Base-by-base conservation (phyloP, 2,329 filamentous ascomycete genomes). In the Colletotrichum karsti region DNA sequence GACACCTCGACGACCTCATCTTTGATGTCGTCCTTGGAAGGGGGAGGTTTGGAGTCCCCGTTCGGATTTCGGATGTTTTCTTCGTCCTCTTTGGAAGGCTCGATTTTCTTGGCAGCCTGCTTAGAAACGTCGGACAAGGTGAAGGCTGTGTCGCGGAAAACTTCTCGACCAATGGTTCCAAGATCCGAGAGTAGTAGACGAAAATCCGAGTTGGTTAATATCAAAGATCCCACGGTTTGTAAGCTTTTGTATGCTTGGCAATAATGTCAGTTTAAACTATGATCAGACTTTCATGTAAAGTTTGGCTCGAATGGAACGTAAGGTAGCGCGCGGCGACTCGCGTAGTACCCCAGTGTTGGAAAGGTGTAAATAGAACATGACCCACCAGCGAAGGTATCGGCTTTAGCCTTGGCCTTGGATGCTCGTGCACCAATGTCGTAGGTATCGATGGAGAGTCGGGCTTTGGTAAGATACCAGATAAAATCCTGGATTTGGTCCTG, bases 141-240 rank as follows among this genome's bases (percentile, higher is more conserved):
- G 69, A 93, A 91, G 0, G 94, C 93, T 3, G 94, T 94, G 73
- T 98, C 95, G 57, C 90, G 90, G 76, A 98, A 94, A 1, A 98
- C 91, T 76, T 97, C 92, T 44, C 92, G 90, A 12, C 91, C 92
- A 51, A 98, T 88, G 0, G 91, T 90, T 50, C 90, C 90, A 42
- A 97, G 80, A 74, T 98, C 95, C 10, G 91, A 89, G 48, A 98
- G 83, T 73, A 98, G 94, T 7, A 95, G 85, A 41, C 95, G 91
- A 77, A 98, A 98, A 74, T 98, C 94, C 0, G 92, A 90, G 76
- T 98, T 98, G 13, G 93, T 94, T 46, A 98, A 83, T 1, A 98
- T 87, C n/a, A 98, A 83, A 3, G 91, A 92, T 30, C 92, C 91
- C 0, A 98, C 89, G 0, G 94, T 97, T 65, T 90, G 91, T 53